These are phyloP conservation scores for Populus deltoides DNA, from an alignment of 345 rosid genomes.

Conservation along the genomic window DNA sequence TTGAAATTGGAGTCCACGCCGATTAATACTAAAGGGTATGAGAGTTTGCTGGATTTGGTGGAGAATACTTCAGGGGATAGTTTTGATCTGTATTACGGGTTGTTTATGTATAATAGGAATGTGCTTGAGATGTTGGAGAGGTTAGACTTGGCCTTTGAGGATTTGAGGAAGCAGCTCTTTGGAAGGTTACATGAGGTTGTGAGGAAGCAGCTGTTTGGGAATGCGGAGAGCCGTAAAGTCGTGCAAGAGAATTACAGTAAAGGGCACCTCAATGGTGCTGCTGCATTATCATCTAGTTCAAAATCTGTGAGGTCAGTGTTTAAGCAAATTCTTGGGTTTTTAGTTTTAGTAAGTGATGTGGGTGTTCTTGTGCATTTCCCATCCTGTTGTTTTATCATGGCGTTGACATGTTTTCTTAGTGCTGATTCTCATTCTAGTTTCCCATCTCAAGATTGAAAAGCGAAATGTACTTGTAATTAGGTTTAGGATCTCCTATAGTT, in stretches of 20 bases:
- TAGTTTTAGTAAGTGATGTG: not conserved
- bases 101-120: conserved; percentile 62
- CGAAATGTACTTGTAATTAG: not conserved
- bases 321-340: not conserved
- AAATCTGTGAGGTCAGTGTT: conserved; percentile 9
- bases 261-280: not conserved
- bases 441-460: not conserved
- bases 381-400: not conserved
- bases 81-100: conserved; percentile 73
- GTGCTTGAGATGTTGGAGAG: conserved; percentile 66
- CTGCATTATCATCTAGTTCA: conserved; percentile 1
- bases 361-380: not conserved
- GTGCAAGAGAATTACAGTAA: not conserved
- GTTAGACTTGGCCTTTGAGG: conserved; percentile 60
- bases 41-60: conserved; percentile 47
- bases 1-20: conserved; percentile 53
- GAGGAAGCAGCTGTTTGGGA: conserved; percentile 38
- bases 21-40: conserved; percentile 53
- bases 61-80: conserved; percentile 58
- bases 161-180: conserved; percentile 54
- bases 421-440: not conserved
- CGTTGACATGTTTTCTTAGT: not conserved
- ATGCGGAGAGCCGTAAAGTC: not conserved
- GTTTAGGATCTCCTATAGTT: not conserved
- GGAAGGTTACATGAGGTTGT: conserved; percentile 48